Percentiles rank a stretch among this genome's conserved stretches.
Conservation (phyloP, 163 green algal species). For the Trebouxiophyceae sp. region DNA sequence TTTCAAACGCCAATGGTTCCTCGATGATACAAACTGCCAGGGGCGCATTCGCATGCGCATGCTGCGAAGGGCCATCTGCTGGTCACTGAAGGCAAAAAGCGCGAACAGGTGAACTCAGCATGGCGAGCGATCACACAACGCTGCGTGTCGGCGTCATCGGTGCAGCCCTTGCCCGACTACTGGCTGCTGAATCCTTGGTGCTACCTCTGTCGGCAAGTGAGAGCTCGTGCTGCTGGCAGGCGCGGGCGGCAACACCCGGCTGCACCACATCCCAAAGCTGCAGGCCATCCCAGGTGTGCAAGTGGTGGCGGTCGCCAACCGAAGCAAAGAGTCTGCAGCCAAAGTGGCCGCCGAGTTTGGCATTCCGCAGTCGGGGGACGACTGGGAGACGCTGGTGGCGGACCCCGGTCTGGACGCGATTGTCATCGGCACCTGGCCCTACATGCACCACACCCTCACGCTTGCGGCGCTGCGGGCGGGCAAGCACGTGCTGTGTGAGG, state of each 20-base stretch:
- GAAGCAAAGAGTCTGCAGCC: conserved; percentile 6
- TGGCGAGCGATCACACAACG: too few relatives aligned
- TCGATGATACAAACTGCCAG: too few relatives aligned
- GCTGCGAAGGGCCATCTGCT: too few relatives aligned
- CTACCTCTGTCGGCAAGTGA: too few relatives aligned
- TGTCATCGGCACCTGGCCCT: conserved; percentile 37
- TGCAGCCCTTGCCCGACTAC: too few relatives aligned
- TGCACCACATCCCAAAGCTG: conserved; percentile 32
- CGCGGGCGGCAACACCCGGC: conserved; percentile 25
- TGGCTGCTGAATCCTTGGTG: too few relatives aligned
- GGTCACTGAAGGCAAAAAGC: too few relatives aligned
- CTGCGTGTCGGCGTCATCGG: too few relatives aligned
- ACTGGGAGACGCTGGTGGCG: conserved; percentile 22
- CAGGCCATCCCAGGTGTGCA: conserved; percentile 19
- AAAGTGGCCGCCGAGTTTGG: conserved; percentile 13
- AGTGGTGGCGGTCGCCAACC: conserved; percentile 20
- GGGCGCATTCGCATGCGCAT: too few relatives aligned
- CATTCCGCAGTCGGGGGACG: conserved; percentile 16
- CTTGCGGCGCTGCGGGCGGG: conserved; percentile 21
- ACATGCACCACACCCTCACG: conserved; percentile 23
- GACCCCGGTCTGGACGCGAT: conserved; percentile 25
- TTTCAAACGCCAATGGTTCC: too few relatives aligned
- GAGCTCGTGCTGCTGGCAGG: too few relatives aligned
- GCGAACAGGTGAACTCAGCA: too few relatives aligned
- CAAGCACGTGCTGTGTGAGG: conserved; percentile 39